Conservation (phyloP, 2,329 filamentous ascomycete genomes). For the Aspergillus fructus region DNA sequence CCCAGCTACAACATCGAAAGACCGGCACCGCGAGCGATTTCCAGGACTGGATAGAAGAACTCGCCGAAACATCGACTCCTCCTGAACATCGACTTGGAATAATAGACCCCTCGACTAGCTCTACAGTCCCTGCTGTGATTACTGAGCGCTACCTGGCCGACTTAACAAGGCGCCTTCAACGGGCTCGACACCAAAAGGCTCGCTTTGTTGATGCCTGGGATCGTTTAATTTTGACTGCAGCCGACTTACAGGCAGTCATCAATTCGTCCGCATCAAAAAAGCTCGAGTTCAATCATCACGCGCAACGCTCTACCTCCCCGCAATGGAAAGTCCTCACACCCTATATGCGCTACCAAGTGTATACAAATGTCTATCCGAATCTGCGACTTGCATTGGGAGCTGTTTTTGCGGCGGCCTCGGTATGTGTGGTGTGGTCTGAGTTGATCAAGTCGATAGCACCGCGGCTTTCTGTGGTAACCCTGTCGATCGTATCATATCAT, state of each 20-base stretch:
- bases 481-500: conserved; percentile 65
- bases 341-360: conserved; percentile 74
- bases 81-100: conserved; percentile 56
- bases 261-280: conserved; percentile 79
- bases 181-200: conserved; percentile 78
- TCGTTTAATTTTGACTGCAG: conserved; percentile 69
- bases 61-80: conserved; percentile 73
- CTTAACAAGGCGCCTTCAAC: conserved; percentile 75
- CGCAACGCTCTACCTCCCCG: conserved; percentile 56
- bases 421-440: conserved; percentile 90
- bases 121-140: conserved; percentile 73
- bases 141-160: conserved; percentile 93
- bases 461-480: conserved; percentile 68
- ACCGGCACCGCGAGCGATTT: conserved; percentile 72
- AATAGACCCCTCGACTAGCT: conserved; percentile 32
- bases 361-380: conserved; percentile 72
- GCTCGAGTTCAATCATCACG: conserved; percentile 68
- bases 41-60: conserved; percentile 93
- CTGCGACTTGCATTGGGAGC: conserved; percentile 64
- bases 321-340: conserved; percentile 68
- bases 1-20: conserved; percentile 77
- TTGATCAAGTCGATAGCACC: conserved; percentile 79
- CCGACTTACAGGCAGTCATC: conserved; percentile 74
- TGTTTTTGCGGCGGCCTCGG: conserved; percentile 71
- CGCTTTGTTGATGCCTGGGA: conserved; percentile 87